Evolutionary conservation across 441 rosid genomes (phyloP).

Genomic region (Eutrema salsugineum): DNA sequence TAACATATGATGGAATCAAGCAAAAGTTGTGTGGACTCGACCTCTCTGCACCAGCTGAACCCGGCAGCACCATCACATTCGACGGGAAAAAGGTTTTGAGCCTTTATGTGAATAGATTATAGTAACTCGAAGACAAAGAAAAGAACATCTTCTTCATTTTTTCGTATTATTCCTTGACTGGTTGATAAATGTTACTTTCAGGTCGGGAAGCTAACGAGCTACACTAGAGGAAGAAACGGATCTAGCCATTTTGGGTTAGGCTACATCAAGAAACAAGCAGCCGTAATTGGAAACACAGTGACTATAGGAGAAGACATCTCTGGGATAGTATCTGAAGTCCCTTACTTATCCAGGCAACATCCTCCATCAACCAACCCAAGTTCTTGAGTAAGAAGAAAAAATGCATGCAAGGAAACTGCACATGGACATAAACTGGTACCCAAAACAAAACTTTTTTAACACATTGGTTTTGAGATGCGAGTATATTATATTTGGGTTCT

Average conservation of each 20-base stretch:
- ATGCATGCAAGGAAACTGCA: slow-evolving; percentile 10
- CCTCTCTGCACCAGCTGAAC: slow-evolving; percentile 67
- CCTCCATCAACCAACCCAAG: slow-evolving; percentile 42
- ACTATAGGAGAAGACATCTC: slow-evolving; percentile 50
- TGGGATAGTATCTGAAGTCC: slow-evolving; percentile 57
- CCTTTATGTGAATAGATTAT: slow-evolving; percentile 4
- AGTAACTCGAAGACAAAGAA: neutral
- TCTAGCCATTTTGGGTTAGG: slow-evolving; percentile 63
- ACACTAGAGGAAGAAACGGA: slow-evolving; percentile 45
- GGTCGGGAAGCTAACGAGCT: slow-evolving; percentile 89
- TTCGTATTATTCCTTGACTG: neutral
- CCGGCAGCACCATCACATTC: slow-evolving; percentile 60
- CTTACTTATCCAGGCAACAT: slow-evolving; percentile 55
- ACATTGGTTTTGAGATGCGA: neutral
- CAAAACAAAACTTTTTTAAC: neutral
- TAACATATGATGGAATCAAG: slow-evolving; percentile 82
- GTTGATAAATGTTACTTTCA: neutral
- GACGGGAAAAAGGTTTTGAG: slow-evolving; percentile 61
- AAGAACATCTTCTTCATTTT: neutral
- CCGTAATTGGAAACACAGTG: slow-evolving; percentile 48
- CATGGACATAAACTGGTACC: slow-evolving; percentile 2
- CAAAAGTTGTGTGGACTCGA: slow-evolving; percentile 74
- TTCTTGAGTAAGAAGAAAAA: slow-evolving; percentile 25
- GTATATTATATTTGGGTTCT: neutral
- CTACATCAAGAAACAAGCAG: slow-evolving; percentile 63